phyloP scores from a whole-genome alignment of 257 asterid species.

The Agastache rugosa region DNA sequence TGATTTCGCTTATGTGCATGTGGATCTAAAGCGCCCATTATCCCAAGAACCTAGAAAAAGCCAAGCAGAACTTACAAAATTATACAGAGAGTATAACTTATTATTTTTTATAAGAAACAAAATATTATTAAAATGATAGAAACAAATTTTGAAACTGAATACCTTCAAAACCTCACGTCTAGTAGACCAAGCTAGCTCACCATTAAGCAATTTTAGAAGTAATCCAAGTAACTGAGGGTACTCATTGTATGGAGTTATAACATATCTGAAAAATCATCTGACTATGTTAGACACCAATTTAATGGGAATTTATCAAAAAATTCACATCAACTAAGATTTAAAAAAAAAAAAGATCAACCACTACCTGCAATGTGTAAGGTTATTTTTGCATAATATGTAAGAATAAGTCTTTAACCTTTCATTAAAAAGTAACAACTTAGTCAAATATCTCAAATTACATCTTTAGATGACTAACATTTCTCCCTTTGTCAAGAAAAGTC shows the following conservation, averaged over 20 bases:
- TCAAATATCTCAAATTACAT: conserved; percentile 5
- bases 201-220: conserved; percentile 90
- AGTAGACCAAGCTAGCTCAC: conserved; percentile 99
- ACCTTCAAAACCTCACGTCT: conserved; percentile 98
- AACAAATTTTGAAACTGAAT: conserved; percentile 23
- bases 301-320: conserved; percentile 5
- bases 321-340: conserved; percentile 22
- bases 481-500: conserved; percentile 15
- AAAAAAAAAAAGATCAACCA: conserved; percentile 15
- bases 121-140: background rate
- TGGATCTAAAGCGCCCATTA: conserved; percentile 99
- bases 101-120: background rate
- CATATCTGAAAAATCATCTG: conserved; percentile 69
- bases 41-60: conserved; percentile 83
- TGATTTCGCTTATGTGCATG: conserved; percentile 93
- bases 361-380: background rate
- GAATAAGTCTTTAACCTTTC: background rate
- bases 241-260: conserved; percentile 92
- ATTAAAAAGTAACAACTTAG: conserved; percentile 12
- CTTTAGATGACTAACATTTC: background rate
- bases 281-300: conserved; percentile 28
- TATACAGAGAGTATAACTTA: conserved; percentile 16
- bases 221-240: conserved; percentile 93
- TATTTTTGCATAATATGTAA: background rate
- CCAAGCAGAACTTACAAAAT: conserved; percentile 36